Conservation (phyloP, 768 basidiomycete genomes). For the Boletus vinaceobasis region DNA sequence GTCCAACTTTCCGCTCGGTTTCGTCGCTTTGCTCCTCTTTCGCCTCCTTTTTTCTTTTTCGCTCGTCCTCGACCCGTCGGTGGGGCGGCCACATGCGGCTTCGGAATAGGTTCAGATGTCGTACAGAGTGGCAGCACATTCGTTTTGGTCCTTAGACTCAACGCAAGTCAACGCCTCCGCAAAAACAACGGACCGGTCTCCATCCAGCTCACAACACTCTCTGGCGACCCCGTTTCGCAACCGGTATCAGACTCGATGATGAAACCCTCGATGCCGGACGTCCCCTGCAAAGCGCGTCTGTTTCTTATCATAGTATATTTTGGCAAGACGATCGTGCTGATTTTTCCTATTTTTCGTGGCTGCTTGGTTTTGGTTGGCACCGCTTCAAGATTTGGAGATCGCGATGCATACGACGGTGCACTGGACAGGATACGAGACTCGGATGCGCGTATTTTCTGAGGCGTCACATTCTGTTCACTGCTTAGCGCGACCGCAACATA, state of each 20-base stretch:
- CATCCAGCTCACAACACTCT: slow-evolving; percentile 42
- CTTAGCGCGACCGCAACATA: not conserved
- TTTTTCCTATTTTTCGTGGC: not conserved
- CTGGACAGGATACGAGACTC: not conserved
- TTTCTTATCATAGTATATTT: too few relatives aligned
- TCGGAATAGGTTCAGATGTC: not conserved
- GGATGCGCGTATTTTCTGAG: not conserved
- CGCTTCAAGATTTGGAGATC: slow-evolving; percentile 9
- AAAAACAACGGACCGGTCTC: slow-evolving; percentile 36
- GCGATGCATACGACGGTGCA: slow-evolving; percentile 5
- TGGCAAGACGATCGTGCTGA: not conserved
- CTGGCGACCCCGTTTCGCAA: slow-evolving; percentile 10
- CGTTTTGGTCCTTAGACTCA: slow-evolving; percentile 34
- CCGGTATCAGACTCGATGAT: not conserved
- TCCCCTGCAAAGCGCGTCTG: not conserved
- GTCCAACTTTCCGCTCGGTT: slow-evolving; percentile 3
- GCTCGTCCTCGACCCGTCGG: not conserved
- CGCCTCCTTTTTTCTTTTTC: not conserved
- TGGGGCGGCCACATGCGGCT: not conserved
- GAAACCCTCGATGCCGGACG: not conserved
- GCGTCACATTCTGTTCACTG: too few relatives aligned
- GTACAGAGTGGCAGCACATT: not conserved
- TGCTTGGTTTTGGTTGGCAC: not conserved
- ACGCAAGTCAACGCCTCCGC: slow-evolving; percentile 43
- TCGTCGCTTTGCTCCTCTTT: not conserved